Evolutionary conservation across 495 filamentous ascomycete species (phyloP).

Genomic region (Trichoderma asperelloides): DNA sequence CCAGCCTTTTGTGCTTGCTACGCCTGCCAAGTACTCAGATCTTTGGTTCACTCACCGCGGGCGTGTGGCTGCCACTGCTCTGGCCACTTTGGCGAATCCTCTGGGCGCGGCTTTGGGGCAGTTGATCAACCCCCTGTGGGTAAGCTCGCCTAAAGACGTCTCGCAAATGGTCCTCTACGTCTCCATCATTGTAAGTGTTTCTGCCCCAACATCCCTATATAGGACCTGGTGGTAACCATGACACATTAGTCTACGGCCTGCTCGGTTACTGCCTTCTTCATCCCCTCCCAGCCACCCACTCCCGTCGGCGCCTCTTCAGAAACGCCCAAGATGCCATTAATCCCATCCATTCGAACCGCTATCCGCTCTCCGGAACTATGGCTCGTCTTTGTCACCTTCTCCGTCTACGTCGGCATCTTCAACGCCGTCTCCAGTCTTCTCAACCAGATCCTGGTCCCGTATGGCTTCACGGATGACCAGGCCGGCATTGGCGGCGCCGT

Average conservation of each 20-base stretch:
- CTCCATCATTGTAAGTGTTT: slow-evolving; percentile 61
- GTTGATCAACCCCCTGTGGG: slow-evolving; percentile 72
- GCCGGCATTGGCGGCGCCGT: slow-evolving; percentile 84
- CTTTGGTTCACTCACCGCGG: slow-evolving; percentile 86
- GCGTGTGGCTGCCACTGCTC: slow-evolving; percentile 78
- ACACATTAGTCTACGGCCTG: slow-evolving; percentile 53
- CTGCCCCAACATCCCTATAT: not conserved
- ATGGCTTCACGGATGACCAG: slow-evolving; percentile 69
- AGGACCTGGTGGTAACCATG: not conserved
- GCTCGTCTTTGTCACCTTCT: slow-evolving; percentile 66
- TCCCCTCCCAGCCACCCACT: slow-evolving; percentile 71
- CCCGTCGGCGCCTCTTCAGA: slow-evolving; percentile 43
- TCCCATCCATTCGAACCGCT: slow-evolving; percentile 42
- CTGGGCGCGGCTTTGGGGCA: slow-evolving; percentile 83
- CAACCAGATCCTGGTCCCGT: slow-evolving; percentile 80
- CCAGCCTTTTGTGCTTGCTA: slow-evolving; percentile 86
- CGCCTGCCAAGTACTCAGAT: slow-evolving; percentile 85
- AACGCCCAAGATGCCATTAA: slow-evolving; percentile 41
- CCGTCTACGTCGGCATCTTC: slow-evolving; percentile 84
- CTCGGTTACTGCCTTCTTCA: slow-evolving; percentile 72
- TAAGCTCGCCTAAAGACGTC: slow-evolving; percentile 49
- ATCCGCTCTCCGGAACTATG: slow-evolving; percentile 55
- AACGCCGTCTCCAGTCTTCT: slow-evolving; percentile 83
- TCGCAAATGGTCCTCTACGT: slow-evolving; percentile 81
- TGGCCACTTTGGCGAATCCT: slow-evolving; percentile 78